These are phyloP conservation scores for Suhomyces sp. DNA, from an alignment of 805 yeast species.

Conservation along the genomic window DNA sequence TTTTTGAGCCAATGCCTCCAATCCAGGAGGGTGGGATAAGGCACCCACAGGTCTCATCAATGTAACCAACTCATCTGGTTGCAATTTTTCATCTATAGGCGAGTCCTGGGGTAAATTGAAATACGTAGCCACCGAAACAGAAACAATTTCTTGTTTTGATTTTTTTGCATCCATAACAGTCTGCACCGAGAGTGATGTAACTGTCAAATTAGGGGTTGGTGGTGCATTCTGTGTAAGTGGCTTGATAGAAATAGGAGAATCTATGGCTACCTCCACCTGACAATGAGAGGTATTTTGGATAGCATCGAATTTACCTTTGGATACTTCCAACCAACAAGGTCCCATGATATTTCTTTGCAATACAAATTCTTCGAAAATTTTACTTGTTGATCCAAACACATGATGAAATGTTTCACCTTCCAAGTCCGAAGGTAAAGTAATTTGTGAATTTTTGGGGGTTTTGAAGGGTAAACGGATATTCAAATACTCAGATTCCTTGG, in stretches of 20 bases:
- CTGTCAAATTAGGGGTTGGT: constrained; percentile 63
- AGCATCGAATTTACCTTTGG: constrained; percentile 57
- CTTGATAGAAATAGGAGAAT: constrained; percentile 46
- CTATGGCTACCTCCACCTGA: constrained; percentile 66
- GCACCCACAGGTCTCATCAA: constrained; percentile 77
- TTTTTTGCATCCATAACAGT: constrained; percentile 72
- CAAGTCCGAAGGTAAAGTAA: constrained; percentile 57
- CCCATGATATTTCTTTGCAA: constrained; percentile 87
- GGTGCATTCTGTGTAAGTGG: constrained; percentile 47
- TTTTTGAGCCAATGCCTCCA: constrained; percentile 58
- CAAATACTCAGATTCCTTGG: constrained; percentile 75
- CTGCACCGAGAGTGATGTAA: constrained; percentile 75
- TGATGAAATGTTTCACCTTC: constrained; percentile 75
- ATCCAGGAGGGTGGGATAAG: constrained; percentile 69
- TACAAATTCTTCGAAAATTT: constrained; percentile 82
- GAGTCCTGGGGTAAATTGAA: constrained; percentile 71
- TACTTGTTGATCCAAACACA: constrained; percentile 76
- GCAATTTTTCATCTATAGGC: constrained; percentile 59
- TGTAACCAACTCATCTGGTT: constrained; percentile 65
- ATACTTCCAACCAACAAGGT: constrained; percentile 91
- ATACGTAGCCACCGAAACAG: constrained; percentile 75
- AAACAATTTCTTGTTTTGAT: constrained; percentile 82
- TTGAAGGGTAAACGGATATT: constrained; percentile 74
- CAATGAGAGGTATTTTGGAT: constrained; percentile 75
- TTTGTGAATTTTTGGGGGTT: constrained; percentile 52